phyloP scores from a whole-genome alignment of 108 stramenopile species.

The Epithemia pelagica region DNA sequence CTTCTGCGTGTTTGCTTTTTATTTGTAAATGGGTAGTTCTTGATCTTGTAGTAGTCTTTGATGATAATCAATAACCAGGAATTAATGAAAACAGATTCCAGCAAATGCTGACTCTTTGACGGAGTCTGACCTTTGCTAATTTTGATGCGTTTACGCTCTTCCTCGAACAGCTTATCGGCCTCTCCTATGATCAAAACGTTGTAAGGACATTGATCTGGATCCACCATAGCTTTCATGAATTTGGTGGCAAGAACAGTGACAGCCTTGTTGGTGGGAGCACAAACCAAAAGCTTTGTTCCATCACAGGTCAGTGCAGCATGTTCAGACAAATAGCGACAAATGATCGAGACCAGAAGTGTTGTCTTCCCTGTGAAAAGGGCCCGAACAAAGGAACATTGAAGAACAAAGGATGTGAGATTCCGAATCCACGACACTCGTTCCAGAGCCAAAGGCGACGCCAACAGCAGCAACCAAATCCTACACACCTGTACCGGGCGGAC shows the following conservation, averaged over 20 bases:
- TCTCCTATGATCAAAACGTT: conserved; percentile 47
- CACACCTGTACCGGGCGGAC: conserved; percentile 20
- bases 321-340: conserved; percentile 40
- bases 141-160: too few relatives aligned
- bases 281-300: conserved; percentile 29
- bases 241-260: conserved; percentile 61
- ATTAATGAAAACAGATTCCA: conserved; percentile 63
- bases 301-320: too few relatives aligned
- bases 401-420: neutral
- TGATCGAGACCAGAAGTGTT: conserved; percentile 56
- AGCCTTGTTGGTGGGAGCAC: conserved; percentile 69
- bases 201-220: neutral
- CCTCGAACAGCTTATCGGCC: conserved; percentile 41
- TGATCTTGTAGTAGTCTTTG: conserved; percentile 13
- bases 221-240: conserved; percentile 34
- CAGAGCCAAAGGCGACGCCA: too few relatives aligned
- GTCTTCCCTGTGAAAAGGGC: conserved; percentile 78
- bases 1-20: neutral
- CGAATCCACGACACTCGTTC: too few relatives aligned
- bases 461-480: too few relatives aligned
- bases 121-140: too few relatives aligned
- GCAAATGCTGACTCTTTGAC: neutral
- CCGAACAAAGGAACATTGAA: conserved; percentile 1
- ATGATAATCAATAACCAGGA: conserved; percentile 54
- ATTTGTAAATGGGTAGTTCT: neutral